Percentiles rank a stretch among this genome's conserved stretches.
phyloP scores from a whole-genome alignment of 176 grass and related monocot species.

The Aegilops bicornis region DNA sequence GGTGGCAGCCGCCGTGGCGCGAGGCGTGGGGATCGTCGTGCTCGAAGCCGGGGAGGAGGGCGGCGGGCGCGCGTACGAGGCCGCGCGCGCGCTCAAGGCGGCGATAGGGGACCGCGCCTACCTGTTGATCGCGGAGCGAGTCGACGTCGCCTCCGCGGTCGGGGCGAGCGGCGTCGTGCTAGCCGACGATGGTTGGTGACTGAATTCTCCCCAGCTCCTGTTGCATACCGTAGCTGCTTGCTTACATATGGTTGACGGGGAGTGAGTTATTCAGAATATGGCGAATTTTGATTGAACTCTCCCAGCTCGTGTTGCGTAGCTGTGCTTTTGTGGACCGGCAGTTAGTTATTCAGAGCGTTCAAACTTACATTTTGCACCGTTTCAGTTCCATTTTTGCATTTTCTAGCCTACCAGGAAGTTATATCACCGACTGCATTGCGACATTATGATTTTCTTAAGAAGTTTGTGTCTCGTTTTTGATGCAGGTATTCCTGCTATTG shows the following conservation, averaged over 20 bases:
- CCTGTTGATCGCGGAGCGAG: slow-evolving; percentile 85
- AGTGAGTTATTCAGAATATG: background rate
- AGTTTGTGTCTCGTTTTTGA: slow-evolving; percentile 13
- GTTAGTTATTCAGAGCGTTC: background rate
- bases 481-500: slow-evolving; percentile 90
- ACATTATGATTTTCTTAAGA: background rate
- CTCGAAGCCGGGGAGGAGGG: slow-evolving; percentile 69
- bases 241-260: background rate
- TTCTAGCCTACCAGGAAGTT: background rate
- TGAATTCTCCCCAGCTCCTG: background rate
- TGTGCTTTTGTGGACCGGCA: background rate
- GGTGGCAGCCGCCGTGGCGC: slow-evolving; percentile 50
- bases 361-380: slow-evolving; percentile 17
- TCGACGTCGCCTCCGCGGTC: slow-evolving; percentile 78
- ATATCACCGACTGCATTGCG: background rate
- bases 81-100: slow-evolving; percentile 77
- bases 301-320: background rate
- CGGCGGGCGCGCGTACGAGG: slow-evolving; percentile 79
- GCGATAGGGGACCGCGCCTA: slow-evolving; percentile 66
- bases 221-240: background rate
- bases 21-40: slow-evolving; percentile 73
- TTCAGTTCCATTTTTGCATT: background rate
- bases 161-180: slow-evolving; percentile 91
- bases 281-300: background rate
- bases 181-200: slow-evolving; percentile 73